Base-by-base conservation (phyloP, 1,139 yeast genomes). In the Blastobotrys malaysiensis region DNA sequence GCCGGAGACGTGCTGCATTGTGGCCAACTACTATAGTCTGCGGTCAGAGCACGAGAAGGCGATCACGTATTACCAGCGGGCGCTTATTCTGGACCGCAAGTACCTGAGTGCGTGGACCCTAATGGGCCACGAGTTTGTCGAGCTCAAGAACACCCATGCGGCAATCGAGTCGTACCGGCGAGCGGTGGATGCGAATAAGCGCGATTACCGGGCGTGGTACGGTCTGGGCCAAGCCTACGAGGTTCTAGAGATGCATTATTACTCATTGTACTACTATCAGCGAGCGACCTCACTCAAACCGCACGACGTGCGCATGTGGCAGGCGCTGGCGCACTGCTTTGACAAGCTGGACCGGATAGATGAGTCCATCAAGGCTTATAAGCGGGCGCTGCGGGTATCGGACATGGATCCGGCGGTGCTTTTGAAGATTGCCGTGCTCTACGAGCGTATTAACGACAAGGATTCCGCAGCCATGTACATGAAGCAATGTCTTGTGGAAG, bases 101-200 rank as follows among this genome's bases (percentile, higher is more conserved):
- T 89, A 95, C 63, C 75, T 91, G 18, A 83, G 91, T 62, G 98
- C 99, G 0, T 95, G 99, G 98, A 93, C 98, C 0, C 76, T 95
- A 56, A 91, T 95, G 97, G 99, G 99, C 11, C 99, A 95, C 71
- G 99, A 95, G 71, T 95, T 89, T 73, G 96, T 95, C 11, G 99
- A 95, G 69, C 77, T 93, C 62, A 91, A 93, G 65, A 95, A 95
- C 70, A 86, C 97, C 0, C 97, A 95, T 69, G 98, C 99, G 0
- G 99, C 99, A 1, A 93, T 95, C 53, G 98, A 93, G 72, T 85
- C 96, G 54, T 95, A 95, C 67, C 75, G 99, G 61, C 76, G 96
- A 51, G 99, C 99, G 0, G 95, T 91, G 9, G 93, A 90, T 67
- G 86, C 91, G 6, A 89, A 89, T 64, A 81, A 84, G 48, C 85